phyloP scores from a whole-genome alignment of 169 alveolate species.

The Plasmodium cynomolgi region DNA sequence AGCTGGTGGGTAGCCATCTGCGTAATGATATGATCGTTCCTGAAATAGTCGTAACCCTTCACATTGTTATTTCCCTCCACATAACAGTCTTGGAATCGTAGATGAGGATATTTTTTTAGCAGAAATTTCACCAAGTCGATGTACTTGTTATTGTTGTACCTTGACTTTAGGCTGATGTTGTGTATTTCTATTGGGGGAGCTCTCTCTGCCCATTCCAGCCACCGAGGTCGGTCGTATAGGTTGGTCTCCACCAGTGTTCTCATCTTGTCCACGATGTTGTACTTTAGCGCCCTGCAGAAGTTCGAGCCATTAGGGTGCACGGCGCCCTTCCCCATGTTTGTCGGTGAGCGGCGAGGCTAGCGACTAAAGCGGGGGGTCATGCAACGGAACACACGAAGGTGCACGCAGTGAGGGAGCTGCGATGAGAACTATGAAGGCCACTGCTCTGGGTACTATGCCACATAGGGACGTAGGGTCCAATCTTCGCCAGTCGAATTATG shows the following conservation, averaged over 20 bases:
- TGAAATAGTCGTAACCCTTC: constrained; percentile 80
- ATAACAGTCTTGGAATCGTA: constrained; percentile 87
- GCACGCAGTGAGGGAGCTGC: neutral
- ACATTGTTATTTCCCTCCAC: constrained; percentile 87
- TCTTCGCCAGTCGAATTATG: neutral
- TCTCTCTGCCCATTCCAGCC: constrained; percentile 88
- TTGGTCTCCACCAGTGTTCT: constrained; percentile 83
- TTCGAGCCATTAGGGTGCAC: constrained; percentile 80
- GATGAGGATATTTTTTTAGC: constrained; percentile 87
- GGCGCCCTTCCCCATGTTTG: constrained; percentile 75
- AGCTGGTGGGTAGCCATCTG: constrained; percentile 74
- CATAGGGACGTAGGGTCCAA: neutral
- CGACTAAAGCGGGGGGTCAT: neutral
- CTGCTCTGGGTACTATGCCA: neutral
- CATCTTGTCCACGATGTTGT: constrained; percentile 87
- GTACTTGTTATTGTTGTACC: constrained; percentile 79
- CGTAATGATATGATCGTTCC: constrained; percentile 68
- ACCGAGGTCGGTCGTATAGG: constrained; percentile 82
- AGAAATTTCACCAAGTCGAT: constrained; percentile 79
- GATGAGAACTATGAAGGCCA: neutral
- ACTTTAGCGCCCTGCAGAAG: constrained; percentile 81
- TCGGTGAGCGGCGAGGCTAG: neutral
- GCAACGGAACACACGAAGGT: neutral
- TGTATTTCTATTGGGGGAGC: constrained; percentile 87
- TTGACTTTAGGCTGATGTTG: constrained; percentile 79